These are phyloP conservation scores for Ligustrum vulgare DNA, from an alignment of 257 asterid species.

Conservation along the genomic window DNA sequence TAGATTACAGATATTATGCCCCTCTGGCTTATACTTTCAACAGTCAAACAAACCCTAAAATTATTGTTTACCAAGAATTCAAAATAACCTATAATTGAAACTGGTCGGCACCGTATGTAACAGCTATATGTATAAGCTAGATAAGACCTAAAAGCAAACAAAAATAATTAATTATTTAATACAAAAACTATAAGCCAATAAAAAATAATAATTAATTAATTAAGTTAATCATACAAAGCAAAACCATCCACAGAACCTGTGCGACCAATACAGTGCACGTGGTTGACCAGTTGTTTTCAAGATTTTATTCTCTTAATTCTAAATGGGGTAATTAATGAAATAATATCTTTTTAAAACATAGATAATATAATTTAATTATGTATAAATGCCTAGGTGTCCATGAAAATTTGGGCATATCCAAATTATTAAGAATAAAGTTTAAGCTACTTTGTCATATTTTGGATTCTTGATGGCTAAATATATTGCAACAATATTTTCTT, in stretches of 20 bases:
- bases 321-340: conserved; percentile 25
- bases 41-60: no score
- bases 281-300: conserved; percentile 16
- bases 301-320: conserved; percentile 7
- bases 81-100: no score
- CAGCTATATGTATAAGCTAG: background rate
- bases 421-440: background rate
- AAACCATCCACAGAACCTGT: conserved; percentile 6
- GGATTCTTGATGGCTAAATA: conserved; percentile 12
- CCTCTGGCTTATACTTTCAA: no score
- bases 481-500: no score
- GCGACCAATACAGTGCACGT: conserved; percentile 24
- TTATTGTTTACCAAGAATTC: no score
- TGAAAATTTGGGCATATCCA: conserved; percentile 14
- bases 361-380: conserved; percentile 29
- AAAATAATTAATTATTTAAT: background rate
- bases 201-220: background rate
- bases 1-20: no score
- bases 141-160: background rate
- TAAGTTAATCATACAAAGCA: conserved; percentile 5
- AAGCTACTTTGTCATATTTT: conserved; percentile 20
- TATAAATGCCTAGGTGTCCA: conserved; percentile 35
- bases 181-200: background rate
- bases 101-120: background rate
- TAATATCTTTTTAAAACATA: conserved; percentile 3